A percentile compares a stretch with the other conserved stretches of the same genome.
Conservation (phyloP, 257 asterid genomes). For the Nyctanthes arbortristis region DNA sequence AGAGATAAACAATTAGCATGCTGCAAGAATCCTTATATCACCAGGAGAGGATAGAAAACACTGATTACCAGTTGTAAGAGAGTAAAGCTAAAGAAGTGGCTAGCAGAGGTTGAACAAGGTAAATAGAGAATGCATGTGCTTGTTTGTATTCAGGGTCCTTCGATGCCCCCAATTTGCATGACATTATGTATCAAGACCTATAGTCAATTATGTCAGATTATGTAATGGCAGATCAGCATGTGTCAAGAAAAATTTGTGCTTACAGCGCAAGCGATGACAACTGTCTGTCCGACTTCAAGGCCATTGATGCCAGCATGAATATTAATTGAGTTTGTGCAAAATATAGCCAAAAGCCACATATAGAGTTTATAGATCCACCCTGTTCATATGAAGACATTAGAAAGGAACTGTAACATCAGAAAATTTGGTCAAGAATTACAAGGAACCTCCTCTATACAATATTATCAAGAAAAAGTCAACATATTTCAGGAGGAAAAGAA, state of each 20-base stretch:
- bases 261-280: constrained; percentile 88
- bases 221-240: no score
- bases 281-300: constrained; percentile 98
- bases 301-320: constrained; percentile 96
- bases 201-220: constrained; percentile 21
- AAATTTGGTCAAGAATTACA: neutral
- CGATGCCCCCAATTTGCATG: constrained; percentile 84
- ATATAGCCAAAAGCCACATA: constrained; percentile 90
- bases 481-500: no score
- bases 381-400: constrained; percentile 31
- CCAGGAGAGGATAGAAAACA: no score
- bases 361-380: constrained; percentile 93
- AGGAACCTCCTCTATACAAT: no score
- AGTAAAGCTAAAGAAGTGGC: constrained; percentile 93
- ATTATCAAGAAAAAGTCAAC: no score
- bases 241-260: constrained; percentile 25
- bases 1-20: constrained; percentile 18
- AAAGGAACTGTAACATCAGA: neutral
- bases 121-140: constrained; percentile 94
- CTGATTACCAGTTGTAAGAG: constrained; percentile 78
- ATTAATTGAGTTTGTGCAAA: constrained; percentile 93
- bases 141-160: constrained; percentile 71
- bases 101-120: constrained; percentile 86
- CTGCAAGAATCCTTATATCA: constrained; percentile 1
- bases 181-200: constrained; percentile 86